These are phyloP conservation scores for Trichoderma oligosporum DNA, from an alignment of 2,329 filamentous ascomycete species.

Conservation along the genomic window DNA sequence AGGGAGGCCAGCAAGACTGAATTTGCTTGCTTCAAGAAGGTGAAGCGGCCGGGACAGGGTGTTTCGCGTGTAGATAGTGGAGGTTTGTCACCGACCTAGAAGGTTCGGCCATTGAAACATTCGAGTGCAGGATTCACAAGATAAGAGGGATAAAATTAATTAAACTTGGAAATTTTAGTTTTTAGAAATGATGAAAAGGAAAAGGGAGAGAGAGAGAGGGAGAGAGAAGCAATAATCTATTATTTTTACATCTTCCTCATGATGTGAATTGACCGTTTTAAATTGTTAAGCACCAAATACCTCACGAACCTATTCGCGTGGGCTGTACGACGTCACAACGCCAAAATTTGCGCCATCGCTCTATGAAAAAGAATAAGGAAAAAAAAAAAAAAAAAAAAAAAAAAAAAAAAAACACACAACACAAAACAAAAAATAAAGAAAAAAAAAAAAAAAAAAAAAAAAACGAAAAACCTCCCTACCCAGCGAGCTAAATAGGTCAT, in stretches of 20 bases:
- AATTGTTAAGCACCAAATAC: neutral
- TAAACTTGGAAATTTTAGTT: neutral
- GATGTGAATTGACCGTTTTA: neutral
- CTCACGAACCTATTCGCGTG: neutral
- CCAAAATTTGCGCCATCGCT: slow-evolving; percentile 11
- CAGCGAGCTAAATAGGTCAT: neutral
- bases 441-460: neutral
- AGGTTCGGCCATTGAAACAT: slow-evolving; percentile 2
- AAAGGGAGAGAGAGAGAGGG: too few species aligned
- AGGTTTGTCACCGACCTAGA: slow-evolving; percentile 22
- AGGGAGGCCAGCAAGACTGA: slow-evolving; percentile 78
- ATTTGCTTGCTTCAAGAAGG: slow-evolving; percentile 79
- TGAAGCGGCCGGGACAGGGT: slow-evolving; percentile 41
- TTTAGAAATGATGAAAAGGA: too few species aligned
- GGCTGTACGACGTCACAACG: neutral
- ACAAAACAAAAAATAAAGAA: neutral
- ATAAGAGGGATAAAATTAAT: neutral
- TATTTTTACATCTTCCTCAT: neutral
- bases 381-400: neutral
- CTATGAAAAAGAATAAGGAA: neutral
- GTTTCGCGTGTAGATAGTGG: slow-evolving; percentile 34
- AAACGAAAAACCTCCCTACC: neutral
- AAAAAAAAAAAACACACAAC: neutral
- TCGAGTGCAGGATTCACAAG: neutral
- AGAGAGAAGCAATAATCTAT: neutral